Base-by-base conservation (phyloP, 2,329 filamentous ascomycete genomes). In the Penicillium sp. region DNA sequence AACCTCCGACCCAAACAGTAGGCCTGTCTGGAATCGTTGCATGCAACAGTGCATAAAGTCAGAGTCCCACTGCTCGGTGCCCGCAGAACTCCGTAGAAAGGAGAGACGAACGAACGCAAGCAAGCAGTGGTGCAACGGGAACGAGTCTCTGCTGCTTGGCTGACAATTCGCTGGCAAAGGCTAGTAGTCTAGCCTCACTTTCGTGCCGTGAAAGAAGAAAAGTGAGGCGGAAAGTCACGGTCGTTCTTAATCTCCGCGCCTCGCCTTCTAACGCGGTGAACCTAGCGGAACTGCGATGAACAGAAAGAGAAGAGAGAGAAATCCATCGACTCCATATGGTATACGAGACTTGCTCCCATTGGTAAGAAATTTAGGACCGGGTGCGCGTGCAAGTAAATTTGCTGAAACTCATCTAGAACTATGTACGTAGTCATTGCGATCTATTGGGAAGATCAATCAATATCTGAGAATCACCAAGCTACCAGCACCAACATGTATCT, bases 141-240 rank as follows among this genome's bases (percentile, higher is more conserved):
- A 20, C 40, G 40, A 43, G 12, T 12, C 18, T 14, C 8, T 43
- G 18, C 20, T 43, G 40, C 40, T 43, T 23, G 40, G 40, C 40
- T 20, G 35, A 18, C 46, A 48, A 47, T 55, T 55, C 35, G 52
- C 52, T 47, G 47, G 24, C 45, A 38, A 28, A 26, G 24, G 49
- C 45, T 52, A 47, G 49, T 53, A 33, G 49, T 26, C 47, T 53
- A 58, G 56, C 56, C 56, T 58, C 56, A 58, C 50, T 58, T 58
- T 57, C 50, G 26, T 52, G 55, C 54, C 54, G 42, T 42, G 43
- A 47, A 47, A 47, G 20, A 38, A 21, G 35, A 52, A 55, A 54
- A 58, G 56, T 58, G 56, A 58, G 56, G 56, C 56, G 56, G 45
- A 54, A 54, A 26, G 47, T 52, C 43, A 8, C 54, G 47, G 48